Conservation (phyloP, 1,284 basidiomycete genomes). For the Golubevia pallescens region DNA sequence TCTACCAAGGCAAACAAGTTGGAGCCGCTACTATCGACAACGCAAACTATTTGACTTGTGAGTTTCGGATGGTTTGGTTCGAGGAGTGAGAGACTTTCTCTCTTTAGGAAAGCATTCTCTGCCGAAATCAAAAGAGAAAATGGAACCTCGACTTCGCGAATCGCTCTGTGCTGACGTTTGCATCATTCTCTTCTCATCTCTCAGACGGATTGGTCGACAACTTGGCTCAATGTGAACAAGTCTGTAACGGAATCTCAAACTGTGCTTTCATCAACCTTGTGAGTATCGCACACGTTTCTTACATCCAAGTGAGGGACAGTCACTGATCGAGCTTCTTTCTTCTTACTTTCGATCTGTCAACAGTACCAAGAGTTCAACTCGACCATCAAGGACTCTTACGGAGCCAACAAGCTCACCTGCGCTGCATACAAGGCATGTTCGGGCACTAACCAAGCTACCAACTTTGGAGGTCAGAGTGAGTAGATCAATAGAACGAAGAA, state of each 20-base stretch:
- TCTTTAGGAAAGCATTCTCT: too few species aligned
- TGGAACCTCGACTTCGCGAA: too few species aligned
- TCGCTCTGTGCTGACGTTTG: too few species aligned
- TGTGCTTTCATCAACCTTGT: constrained; percentile 32
- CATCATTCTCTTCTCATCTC: too few species aligned
- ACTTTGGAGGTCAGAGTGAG: constrained; percentile 35
- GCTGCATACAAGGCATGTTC: constrained; percentile 27
- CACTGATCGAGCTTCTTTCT: too few species aligned
- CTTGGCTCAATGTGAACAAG: constrained; percentile 15
- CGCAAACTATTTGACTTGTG: constrained; percentile 31
- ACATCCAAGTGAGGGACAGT: too few species aligned
- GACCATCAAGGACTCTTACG: constrained; percentile 3
- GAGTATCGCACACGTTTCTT: too few species aligned
- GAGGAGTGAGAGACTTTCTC: too few species aligned
- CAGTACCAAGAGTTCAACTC: constrained; percentile 22
- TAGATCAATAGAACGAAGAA: too few species aligned
- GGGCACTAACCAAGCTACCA: constrained; percentile 18
- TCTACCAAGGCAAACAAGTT: constrained; percentile 20
- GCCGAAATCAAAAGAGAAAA: too few species aligned
- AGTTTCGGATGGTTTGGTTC: too few species aligned
- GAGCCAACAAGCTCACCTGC: constrained; percentile 23
- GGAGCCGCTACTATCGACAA: constrained; percentile 32
- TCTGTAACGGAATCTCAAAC: constrained; percentile 17
- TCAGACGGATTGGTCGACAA: constrained; percentile 13
- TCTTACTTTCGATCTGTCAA: too few species aligned